These are phyloP conservation scores for Mycena alexandri DNA, from an alignment of 768 basidiomycete species.

Conservation along the genomic window DNA sequence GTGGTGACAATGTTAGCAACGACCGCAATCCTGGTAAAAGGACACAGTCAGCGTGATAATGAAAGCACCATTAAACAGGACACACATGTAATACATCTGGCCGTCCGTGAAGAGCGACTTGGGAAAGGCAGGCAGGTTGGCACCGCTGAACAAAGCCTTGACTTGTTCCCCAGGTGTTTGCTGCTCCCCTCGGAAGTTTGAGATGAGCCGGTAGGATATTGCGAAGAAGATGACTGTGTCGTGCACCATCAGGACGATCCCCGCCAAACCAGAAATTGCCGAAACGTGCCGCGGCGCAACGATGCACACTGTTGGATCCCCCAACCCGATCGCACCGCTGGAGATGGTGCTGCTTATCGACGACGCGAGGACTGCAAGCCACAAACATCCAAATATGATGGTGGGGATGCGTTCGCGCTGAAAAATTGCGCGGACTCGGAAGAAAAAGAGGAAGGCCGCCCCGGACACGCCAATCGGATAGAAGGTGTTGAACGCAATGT, in stretches of 20 bases:
- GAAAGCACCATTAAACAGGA: conserved; percentile 3
- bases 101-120: conserved; percentile 46
- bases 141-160: conserved; percentile 38
- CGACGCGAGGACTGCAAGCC: conserved; percentile 46
- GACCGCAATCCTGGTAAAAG: conserved; percentile 29
- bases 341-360: conserved; percentile 44
- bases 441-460: conserved; percentile 45
- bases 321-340: conserved; percentile 37
- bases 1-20: conserved; percentile 26
- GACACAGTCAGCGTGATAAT: not conserved
- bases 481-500: conserved; percentile 30
- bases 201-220: conserved; percentile 45
- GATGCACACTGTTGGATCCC: conserved; percentile 43
- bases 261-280: conserved; percentile 37
- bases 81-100: conserved; percentile 50
- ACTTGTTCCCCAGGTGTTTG: not conserved
- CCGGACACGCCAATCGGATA: conserved; percentile 39
- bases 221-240: conserved; percentile 49
- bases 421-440: conserved; percentile 46
- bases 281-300: conserved; percentile 22
- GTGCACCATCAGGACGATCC: conserved; percentile 40
- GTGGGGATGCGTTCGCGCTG: conserved; percentile 38
- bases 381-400: conserved; percentile 45
- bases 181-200: conserved; percentile 19
- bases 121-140: conserved; percentile 45